Conservation (phyloP, 202 grass and related monocot genomes). For the Cymbopogon flexuosus region DNA sequence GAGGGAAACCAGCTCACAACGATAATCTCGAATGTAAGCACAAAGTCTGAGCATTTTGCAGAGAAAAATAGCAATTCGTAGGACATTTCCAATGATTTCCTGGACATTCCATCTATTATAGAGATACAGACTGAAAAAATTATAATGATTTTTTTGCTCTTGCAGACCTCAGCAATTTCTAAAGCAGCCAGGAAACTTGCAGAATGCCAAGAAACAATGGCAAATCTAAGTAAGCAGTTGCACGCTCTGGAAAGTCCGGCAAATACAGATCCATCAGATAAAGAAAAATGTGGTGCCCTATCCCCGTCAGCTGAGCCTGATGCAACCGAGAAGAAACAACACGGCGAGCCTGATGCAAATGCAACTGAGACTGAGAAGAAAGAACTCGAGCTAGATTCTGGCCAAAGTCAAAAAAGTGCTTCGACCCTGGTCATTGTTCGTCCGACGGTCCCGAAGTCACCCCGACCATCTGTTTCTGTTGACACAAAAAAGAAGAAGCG, state of each 20-base stretch:
- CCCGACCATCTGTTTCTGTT: not conserved
- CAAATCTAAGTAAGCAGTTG: constrained; percentile 47
- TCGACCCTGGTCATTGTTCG: not conserved
- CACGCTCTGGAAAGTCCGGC: constrained; percentile 35
- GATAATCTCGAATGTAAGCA: constrained; percentile 23
- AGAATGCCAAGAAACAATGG: constrained; percentile 69
- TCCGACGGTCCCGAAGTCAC: constrained; percentile 2
- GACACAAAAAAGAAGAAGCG: constrained; percentile 46
- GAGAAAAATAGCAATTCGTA: not conserved
- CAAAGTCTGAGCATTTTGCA: not conserved
- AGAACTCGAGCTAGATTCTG: not conserved
- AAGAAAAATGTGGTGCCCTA: not conserved
- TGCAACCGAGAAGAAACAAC: not conserved
- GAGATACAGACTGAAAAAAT: not conserved
- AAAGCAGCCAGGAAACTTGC: constrained; percentile 54
- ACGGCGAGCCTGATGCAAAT: not conserved
- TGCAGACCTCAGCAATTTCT: constrained; percentile 49
- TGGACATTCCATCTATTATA: not conserved
- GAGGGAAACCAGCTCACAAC: constrained; percentile 14
- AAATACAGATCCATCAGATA: constrained; percentile 23
- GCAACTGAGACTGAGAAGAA: not conserved
- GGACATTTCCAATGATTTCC: not conserved
- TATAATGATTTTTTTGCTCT: not conserved
- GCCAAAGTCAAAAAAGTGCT: not conserved
- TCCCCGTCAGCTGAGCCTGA: not conserved